Evolutionary conservation across 768 basidiomycete genomes (phyloP).

Genomic region (Paxillus ammoniavirescens): DNA sequence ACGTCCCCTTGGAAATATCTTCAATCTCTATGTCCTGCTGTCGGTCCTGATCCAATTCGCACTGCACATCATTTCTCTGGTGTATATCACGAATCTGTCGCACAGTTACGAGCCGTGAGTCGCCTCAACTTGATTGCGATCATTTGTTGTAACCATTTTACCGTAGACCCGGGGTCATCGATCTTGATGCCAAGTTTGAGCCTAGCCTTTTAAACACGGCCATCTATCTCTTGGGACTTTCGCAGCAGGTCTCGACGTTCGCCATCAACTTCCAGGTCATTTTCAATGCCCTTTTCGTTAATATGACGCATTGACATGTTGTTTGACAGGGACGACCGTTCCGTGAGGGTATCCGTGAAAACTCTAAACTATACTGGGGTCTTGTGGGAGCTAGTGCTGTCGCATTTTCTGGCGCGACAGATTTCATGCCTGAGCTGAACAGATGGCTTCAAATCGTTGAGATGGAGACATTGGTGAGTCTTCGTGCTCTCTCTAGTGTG

Average conservation of each 20-base stretch:
- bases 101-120: slow-evolving; percentile 75
- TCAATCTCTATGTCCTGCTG: slow-evolving; percentile 92
- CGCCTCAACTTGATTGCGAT: background rate
- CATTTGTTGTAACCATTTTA: slow-evolving; percentile 6
- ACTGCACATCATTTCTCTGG: slow-evolving; percentile 83
- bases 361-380: slow-evolving; percentile 90
- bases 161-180: slow-evolving; percentile 67
- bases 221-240: slow-evolving; percentile 92
- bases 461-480: slow-evolving; percentile 73
- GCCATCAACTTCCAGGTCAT: slow-evolving; percentile 93
- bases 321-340: slow-evolving; percentile 81
- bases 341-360: slow-evolving; percentile 97
- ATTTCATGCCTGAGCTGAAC: slow-evolving; percentile 94
- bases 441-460: slow-evolving; percentile 96
- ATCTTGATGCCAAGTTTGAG: slow-evolving; percentile 95
- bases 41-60: slow-evolving; percentile 94
- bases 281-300: no score
- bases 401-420: slow-evolving; percentile 90
- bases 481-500: background rate
- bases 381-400: slow-evolving; percentile 86
- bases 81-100: slow-evolving; percentile 91
- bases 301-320: background rate
- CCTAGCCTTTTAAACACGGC: slow-evolving; percentile 94
- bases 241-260: slow-evolving; percentile 98
- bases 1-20: slow-evolving; percentile 92